Percentiles rank a stretch among this genome's conserved stretches.
These are phyloP conservation scores for Phytophthora macrochlamydospora DNA, from an alignment of 352 stramenopile species.

Conservation along the genomic window DNA sequence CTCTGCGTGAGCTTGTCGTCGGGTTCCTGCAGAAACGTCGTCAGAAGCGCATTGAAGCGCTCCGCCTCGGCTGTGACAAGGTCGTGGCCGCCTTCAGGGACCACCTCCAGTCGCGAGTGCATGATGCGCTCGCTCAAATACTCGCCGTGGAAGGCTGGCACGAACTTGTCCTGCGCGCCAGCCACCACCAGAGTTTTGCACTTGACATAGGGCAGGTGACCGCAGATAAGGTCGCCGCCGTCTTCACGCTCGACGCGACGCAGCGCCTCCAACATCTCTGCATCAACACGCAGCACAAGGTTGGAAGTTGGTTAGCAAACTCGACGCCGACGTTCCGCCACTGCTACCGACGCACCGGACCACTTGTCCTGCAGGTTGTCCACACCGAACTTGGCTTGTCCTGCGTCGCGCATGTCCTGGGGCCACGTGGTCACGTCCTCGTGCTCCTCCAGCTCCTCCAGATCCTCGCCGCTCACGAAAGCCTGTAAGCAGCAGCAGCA, in stretches of 20 bases:
- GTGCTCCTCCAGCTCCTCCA: slow-evolving; percentile 59
- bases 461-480: slow-evolving; percentile 76
- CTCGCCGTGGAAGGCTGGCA: slow-evolving; percentile 74
- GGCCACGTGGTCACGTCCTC: slow-evolving; percentile 64
- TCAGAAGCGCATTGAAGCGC: slow-evolving; percentile 66
- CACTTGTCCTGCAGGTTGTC: slow-evolving; percentile 63
- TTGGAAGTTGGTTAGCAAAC: slow-evolving; percentile 4
- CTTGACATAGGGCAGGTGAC: slow-evolving; percentile 64
- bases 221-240: slow-evolving; percentile 74
- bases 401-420: slow-evolving; percentile 46
- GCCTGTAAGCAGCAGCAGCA: slow-evolving; percentile 40
- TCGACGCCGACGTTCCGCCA: background rate
- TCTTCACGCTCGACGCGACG: slow-evolving; percentile 55
- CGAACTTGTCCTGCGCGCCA: slow-evolving; percentile 63
- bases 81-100: slow-evolving; percentile 62
- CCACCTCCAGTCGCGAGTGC: slow-evolving; percentile 72
- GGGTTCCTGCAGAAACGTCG: slow-evolving; percentile 68
- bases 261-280: slow-evolving; percentile 64
- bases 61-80: slow-evolving; percentile 52
- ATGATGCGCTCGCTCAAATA: slow-evolving; percentile 89
- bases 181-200: slow-evolving; percentile 87
- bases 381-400: slow-evolving; percentile 56
- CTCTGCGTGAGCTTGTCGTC: slow-evolving; percentile 88
- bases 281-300: slow-evolving; percentile 7
- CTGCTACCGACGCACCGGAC: slow-evolving; percentile 30